A percentile compares a stretch with the other conserved stretches of the same genome.
phyloP scores from a whole-genome alignment of 129 eudicot species.

The Flaveria bidentis region DNA sequence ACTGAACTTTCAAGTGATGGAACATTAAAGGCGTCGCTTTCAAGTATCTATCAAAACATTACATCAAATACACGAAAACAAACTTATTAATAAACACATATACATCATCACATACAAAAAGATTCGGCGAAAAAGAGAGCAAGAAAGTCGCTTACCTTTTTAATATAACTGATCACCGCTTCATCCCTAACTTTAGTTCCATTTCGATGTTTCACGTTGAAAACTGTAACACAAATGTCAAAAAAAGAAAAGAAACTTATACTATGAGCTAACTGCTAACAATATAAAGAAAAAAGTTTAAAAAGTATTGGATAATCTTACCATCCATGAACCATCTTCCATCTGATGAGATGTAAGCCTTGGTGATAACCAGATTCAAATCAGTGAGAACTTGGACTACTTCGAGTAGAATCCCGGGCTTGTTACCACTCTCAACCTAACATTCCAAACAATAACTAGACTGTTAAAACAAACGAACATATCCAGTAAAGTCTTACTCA shows the following conservation, averaged over 20 bases:
- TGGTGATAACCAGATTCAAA: constrained; percentile 61
- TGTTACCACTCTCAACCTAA: constrained; percentile 79
- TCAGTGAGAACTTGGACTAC: constrained; percentile 87
- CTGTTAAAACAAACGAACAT: too few species aligned
- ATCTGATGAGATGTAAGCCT: constrained; percentile 83
- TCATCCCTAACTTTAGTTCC: constrained; percentile 70
- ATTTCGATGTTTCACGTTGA: constrained; percentile 59
- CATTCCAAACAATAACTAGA: background rate
- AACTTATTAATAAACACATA: background rate
- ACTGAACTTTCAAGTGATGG: constrained; percentile 63
- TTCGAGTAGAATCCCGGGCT: constrained; percentile 71
- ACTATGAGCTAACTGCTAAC: constrained; percentile 6
- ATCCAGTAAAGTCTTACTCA: too few species aligned
- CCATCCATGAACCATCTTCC: constrained; percentile 98
- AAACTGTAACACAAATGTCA: constrained; percentile 46
- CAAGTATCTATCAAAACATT: constrained; percentile 52
- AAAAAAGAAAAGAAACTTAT: background rate
- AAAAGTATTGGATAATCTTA: constrained; percentile 1
- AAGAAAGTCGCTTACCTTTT: constrained; percentile 44
- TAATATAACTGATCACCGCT: constrained; percentile 52
- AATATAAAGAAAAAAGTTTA: constrained; percentile 1
- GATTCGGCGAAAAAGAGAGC: background rate
- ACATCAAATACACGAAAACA: background rate
- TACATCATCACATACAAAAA: background rate
- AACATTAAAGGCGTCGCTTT: constrained; percentile 50